These are phyloP conservation scores for Exophiala alcalophila DNA, from an alignment of 2,329 filamentous ascomycete species.

Conservation along the genomic window DNA sequence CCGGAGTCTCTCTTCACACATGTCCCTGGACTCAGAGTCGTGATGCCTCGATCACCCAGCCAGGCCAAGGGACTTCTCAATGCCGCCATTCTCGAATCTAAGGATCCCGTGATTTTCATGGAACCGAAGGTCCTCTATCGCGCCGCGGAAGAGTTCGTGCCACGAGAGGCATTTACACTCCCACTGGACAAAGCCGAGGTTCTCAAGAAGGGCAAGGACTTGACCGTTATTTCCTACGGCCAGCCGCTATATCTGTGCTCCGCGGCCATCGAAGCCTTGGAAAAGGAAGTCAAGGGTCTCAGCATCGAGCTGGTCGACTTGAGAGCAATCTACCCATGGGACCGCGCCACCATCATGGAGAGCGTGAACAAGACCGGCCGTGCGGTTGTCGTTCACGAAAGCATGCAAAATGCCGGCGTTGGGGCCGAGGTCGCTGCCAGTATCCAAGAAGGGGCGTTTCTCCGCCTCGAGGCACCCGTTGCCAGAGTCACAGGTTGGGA, in stretches of 20 bases:
- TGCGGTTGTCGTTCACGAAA: conserved; percentile 85
- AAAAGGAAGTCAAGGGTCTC: conserved; percentile 67
- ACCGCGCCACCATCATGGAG: conserved; percentile 72
- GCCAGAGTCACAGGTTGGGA: conserved; percentile 85
- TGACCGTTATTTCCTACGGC: conserved; percentile 85
- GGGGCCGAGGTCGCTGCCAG: conserved; percentile 86
- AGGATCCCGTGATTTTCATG: conserved; percentile 89
- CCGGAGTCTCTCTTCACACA: conserved; percentile 87
- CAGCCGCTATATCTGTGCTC: conserved; percentile 84
- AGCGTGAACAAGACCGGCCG: conserved; percentile 85
- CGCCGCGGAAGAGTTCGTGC: conserved; percentile 87
- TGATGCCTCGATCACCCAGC: conserved; percentile 78
- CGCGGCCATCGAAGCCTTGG: conserved; percentile 69
- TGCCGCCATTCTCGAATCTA: conserved; percentile 67
- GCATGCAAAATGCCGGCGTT: conserved; percentile 84
- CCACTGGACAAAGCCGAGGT: conserved; percentile 83
- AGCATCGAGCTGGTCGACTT: conserved; percentile 83
- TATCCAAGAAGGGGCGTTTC: conserved; percentile 82
- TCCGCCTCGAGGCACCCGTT: conserved; percentile 80
- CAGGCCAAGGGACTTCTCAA: conserved; percentile 87
- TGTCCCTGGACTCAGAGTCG: conserved; percentile 77
- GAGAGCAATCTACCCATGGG: conserved; percentile 88
- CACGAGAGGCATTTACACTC: conserved; percentile 73
- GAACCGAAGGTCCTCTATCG: conserved; percentile 92
- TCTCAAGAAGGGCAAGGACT: conserved; percentile 71